Evolutionary conservation across 306 rosid species (phyloP).

Genomic region (Ceratonia siliqua): DNA sequence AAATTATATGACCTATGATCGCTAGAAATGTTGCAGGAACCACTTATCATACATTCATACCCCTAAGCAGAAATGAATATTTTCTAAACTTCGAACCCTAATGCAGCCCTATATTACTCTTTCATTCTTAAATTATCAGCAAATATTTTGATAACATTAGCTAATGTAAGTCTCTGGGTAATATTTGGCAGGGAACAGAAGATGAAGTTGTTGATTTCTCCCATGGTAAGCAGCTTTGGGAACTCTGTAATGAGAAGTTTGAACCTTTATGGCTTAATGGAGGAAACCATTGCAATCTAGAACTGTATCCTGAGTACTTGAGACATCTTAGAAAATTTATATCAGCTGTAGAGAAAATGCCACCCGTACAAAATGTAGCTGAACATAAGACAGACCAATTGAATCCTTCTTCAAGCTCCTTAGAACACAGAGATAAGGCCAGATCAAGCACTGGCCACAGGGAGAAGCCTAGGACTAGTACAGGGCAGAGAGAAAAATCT

Average conservation of each 20-base stretch:
- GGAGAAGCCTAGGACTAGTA: slow-evolving; percentile 48
- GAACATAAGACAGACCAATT: slow-evolving; percentile 4
- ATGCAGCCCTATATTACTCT: background rate
- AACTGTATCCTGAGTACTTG: slow-evolving; percentile 66
- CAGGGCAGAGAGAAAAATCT: slow-evolving; percentile 47
- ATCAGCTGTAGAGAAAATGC: slow-evolving; percentile 54
- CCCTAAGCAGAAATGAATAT: background rate
- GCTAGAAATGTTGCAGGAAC: background rate
- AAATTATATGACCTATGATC: background rate
- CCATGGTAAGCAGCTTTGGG: slow-evolving; percentile 76
- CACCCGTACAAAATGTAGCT: slow-evolving; percentile 7
- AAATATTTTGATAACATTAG: background rate
- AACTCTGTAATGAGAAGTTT: slow-evolving; percentile 64
- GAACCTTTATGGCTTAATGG: slow-evolving; percentile 73
- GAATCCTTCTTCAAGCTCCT: slow-evolving; percentile 26
- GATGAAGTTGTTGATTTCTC: slow-evolving; percentile 72
- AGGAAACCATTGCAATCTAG: slow-evolving; percentile 68
- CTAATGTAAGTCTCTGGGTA: background rate
- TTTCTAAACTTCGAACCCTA: background rate
- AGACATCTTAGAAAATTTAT: slow-evolving; percentile 64
- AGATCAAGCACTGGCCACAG: slow-evolving; percentile 44
- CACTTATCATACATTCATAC: background rate
- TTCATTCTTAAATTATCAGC: background rate
- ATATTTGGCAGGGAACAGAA: slow-evolving; percentile 64
- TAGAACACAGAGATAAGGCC: slow-evolving; percentile 39